Percentiles rank a stretch among this genome's conserved stretches.
These are phyloP conservation scores for Solanum tacnaense DNA, from an alignment of 257 asterid species.

Conservation along the genomic window DNA sequence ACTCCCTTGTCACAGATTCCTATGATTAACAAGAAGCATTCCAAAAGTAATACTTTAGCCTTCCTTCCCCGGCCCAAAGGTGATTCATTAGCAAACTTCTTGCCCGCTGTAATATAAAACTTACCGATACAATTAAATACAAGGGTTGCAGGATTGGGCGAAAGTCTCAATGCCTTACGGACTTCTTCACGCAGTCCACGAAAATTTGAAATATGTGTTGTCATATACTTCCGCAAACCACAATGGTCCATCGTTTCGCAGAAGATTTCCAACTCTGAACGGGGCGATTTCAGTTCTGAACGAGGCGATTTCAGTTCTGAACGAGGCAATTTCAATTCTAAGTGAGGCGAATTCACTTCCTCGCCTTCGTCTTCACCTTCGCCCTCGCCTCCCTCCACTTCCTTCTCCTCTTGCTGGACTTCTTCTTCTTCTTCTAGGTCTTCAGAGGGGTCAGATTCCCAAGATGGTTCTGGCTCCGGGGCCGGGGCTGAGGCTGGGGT, in stretches of 20 bases:
- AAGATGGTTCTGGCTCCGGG: slow-evolving; percentile 14
- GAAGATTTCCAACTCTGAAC: background rate
- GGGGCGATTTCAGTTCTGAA: background rate
- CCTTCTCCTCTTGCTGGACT: background rate
- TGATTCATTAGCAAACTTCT: slow-evolving; percentile 39
- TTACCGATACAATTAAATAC: slow-evolving; percentile 33
- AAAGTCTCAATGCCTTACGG: background rate
- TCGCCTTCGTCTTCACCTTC: background rate
- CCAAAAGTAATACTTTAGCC: slow-evolving; percentile 58
- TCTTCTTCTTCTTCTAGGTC: background rate
- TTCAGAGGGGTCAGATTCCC: background rate
- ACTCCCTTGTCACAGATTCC: slow-evolving; percentile 1
- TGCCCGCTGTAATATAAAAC: slow-evolving; percentile 26
- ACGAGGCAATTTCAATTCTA: background rate
- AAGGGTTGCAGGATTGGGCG: background rate
- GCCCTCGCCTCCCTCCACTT: background rate
- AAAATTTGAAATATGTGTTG: background rate
- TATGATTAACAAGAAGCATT: slow-evolving; percentile 52
- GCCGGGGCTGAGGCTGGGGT: slow-evolving; percentile 11
- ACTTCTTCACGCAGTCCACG: background rate
- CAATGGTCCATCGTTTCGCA: background rate
- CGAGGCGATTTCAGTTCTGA: background rate
- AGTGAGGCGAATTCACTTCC: background rate
- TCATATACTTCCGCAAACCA: background rate
- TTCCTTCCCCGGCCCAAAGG: slow-evolving; percentile 54